phyloP scores from a whole-genome alignment of 345 rosid genomes.

The Gossypium sturtianum region DNA sequence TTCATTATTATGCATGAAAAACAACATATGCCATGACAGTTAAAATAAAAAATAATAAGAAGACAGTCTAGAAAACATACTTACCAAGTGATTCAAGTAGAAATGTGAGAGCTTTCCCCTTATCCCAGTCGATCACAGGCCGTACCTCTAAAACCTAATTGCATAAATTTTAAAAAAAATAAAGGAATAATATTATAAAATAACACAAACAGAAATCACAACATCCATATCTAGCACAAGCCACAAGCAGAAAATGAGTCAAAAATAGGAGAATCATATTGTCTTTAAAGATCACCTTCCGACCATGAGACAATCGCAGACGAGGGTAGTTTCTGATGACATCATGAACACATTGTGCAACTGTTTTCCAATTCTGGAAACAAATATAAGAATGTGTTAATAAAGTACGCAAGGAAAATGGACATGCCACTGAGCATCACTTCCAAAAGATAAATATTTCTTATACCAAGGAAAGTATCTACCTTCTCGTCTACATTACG shows the following conservation, averaged over 20 bases:
- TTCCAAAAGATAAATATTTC: background rate
- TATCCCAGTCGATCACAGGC: conserved; percentile 90
- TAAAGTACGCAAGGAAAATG: background rate
- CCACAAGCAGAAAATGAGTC: background rate
- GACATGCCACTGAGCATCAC: background rate
- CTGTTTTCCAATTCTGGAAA: conserved; percentile 53
- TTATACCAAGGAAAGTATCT: background rate
- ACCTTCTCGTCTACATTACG: conserved; percentile 87
- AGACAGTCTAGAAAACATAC: background rate
- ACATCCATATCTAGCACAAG: background rate
- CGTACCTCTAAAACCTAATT: conserved; percentile 85
- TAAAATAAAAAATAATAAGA: background rate
- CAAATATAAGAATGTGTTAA: conserved; percentile 6
- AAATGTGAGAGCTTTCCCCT: conserved; percentile 89
- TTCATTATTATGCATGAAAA: background rate
- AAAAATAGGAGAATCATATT: background rate
- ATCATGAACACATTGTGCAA: conserved; percentile 49
- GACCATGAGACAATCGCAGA: conserved; percentile 62
- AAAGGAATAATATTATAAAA: background rate
- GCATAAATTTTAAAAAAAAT: background rate
- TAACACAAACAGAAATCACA: background rate
- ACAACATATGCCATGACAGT: background rate
- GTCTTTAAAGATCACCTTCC: conserved; percentile 47
- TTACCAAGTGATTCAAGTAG: conserved; percentile 90
- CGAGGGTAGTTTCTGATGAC: conserved; percentile 49